Evolutionary conservation across 257 asterid genomes (phyloP).

Genomic region (Sherardia arvensis): DNA sequence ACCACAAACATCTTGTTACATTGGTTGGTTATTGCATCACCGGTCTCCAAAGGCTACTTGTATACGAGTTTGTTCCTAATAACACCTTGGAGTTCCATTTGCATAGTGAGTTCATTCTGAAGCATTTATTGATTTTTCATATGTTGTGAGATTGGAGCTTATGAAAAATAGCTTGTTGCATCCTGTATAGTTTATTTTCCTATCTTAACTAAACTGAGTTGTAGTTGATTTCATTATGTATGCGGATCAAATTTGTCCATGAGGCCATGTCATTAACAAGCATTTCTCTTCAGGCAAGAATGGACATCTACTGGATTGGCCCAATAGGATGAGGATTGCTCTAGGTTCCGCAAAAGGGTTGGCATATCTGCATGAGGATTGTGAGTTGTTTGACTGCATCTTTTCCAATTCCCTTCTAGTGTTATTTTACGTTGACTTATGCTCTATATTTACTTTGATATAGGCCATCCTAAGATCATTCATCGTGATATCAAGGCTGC

Average conservation of each 20-base stretch:
- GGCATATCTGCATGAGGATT: slow-evolving; percentile 49
- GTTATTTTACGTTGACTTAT: not conserved
- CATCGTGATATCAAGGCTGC: slow-evolving; percentile 93
- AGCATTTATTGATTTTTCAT: not conserved
- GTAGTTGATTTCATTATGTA: not conserved
- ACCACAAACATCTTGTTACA: slow-evolving; percentile 90
- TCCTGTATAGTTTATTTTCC: not conserved
- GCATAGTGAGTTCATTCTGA: slow-evolving; percentile 43
- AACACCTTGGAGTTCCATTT: slow-evolving; percentile 71
- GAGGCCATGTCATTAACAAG: not conserved
- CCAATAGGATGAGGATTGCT: slow-evolving; percentile 37
- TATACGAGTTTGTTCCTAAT: slow-evolving; percentile 79
- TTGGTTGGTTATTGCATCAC: slow-evolving; percentile 89
- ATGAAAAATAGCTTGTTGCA: not conserved
- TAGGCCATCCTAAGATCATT: slow-evolving; percentile 90
- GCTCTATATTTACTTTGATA: slow-evolving; percentile 1
- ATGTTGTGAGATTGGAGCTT: not conserved
- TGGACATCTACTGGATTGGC: slow-evolving; percentile 37
- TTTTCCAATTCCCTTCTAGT: not conserved
- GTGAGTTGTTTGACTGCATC: slow-evolving; percentile 15
- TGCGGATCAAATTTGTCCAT: not conserved
- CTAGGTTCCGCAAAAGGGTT: slow-evolving; percentile 47
- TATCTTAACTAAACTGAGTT: not conserved
- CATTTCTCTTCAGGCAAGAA: slow-evolving; percentile 27
- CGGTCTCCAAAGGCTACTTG: slow-evolving; percentile 66